Base-by-base conservation (phyloP, 495 filamentous ascomycete genomes). In the Neurospora discreta region DNA sequence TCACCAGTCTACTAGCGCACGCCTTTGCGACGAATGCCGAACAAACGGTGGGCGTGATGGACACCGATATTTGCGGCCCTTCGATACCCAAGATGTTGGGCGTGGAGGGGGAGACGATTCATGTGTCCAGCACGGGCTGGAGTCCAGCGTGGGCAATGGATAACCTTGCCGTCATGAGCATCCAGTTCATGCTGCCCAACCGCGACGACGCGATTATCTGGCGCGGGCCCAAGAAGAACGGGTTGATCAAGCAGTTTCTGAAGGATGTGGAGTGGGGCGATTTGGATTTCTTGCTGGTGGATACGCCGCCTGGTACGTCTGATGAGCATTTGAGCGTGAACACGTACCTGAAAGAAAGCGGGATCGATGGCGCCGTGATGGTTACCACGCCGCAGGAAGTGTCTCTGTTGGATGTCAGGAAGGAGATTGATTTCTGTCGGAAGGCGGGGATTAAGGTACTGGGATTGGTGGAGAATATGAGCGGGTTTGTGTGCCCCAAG, bases 41-140 rank as follows among this genome's bases (percentile, higher is more conserved):
- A 11, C 88, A 81, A 23, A 92, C 89, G 11, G 90, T 99, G 6
- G 95, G 94, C 13, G 88, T 99, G 69, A 97, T 97, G 92, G 95
- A 99, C 78, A 95, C 95, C 1, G 95, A 99, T 81, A 95, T 99
- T 74, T 95, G 92, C 80, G 95, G 95, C 0, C 95, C 95, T 1
- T 91, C 88, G 68, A 97, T 98, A 71, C 95, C 95, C 0, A 96
- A 96, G 82, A 98, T 99, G 96, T 92, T 99, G 88, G 95, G 96
- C 23, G 95, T 97, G 2, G 93, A 97, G 81, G 79, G 87, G 5
- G 94, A 98, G 82, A 94, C 92, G 1, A 96, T 99, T 39, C 96
- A 98, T 79, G 86, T 96, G 33, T 92, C 88, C 79, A 81, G 75
- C 6, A 85, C 87, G 0, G 95, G 96, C 6, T 97, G 94, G 95